phyloP scores from a whole-genome alignment of 495 filamentous ascomycete genomes.

The Talaromyces nanjingensis region DNA sequence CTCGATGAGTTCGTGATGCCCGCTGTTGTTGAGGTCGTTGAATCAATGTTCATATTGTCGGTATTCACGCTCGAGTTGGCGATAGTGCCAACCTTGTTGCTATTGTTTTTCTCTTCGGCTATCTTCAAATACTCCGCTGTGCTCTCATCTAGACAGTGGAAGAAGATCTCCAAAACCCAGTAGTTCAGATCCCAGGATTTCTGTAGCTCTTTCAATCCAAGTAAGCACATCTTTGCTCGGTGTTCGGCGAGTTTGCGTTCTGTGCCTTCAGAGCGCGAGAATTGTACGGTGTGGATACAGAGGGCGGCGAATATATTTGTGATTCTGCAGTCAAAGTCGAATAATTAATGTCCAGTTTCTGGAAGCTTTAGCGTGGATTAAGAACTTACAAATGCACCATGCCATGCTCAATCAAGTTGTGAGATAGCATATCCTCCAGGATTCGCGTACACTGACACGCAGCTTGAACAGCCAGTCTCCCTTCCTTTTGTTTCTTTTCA shows the following conservation, averaged over 20 bases:
- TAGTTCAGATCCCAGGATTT: conserved; percentile 43
- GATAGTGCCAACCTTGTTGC: conserved; percentile 11
- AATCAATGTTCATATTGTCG: neutral
- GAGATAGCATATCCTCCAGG: conserved; percentile 40
- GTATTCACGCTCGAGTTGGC: neutral
- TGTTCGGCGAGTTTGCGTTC: conserved; percentile 39
- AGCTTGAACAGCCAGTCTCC: conserved; percentile 34
- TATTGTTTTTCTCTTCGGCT: conserved; percentile 6
- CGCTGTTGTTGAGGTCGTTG: neutral
- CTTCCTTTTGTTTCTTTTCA: conserved; percentile 17
- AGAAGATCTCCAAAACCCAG: conserved; percentile 39
- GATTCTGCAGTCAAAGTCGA: conserved; percentile 25
- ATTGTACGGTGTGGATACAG: conserved; percentile 41
- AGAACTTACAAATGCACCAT: conserved; percentile 34
- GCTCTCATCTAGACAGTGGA: conserved; percentile 37
- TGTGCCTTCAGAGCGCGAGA: conserved; percentile 29
- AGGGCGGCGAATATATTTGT: conserved; percentile 41
- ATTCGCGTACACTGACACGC: conserved; percentile 37
- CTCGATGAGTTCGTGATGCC: conserved; percentile 4
- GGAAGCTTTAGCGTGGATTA: too few species aligned
- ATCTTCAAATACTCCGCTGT: conserved; percentile 34
- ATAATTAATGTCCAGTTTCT: neutral
- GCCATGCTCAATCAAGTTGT: conserved; percentile 37
- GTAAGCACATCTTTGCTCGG: conserved; percentile 37
- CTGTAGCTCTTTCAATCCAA: conserved; percentile 40